Percentiles rank a stretch among this genome's conserved stretches.
phyloP scores from a whole-genome alignment of 129 eudicot genomes.

The Ambrosia artemisiifolia region DNA sequence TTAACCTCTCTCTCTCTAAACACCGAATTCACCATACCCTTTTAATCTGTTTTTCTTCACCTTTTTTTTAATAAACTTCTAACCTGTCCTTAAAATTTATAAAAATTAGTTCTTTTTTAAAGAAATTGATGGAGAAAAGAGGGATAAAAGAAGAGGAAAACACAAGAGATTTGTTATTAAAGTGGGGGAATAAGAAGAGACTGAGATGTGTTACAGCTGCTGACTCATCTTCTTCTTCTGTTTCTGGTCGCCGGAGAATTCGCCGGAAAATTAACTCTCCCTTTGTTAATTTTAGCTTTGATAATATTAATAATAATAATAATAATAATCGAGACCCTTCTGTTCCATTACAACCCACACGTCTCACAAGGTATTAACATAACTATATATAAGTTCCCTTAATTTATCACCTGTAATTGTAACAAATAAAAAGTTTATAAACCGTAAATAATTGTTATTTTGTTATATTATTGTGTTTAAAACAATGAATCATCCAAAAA shows the following conservation, averaged over 20 bases:
- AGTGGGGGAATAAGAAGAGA: constrained; percentile 59
- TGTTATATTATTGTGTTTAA: too few species aligned
- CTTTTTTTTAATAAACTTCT: too few species aligned
- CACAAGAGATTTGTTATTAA: constrained; percentile 46
- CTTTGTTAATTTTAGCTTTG: constrained; percentile 33
- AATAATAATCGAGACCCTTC: too few species aligned
- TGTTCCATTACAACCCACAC: too few species aligned
- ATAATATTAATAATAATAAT: background rate
- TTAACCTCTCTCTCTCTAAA: too few species aligned
- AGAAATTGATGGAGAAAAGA: constrained; percentile 41
- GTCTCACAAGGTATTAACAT: too few species aligned
- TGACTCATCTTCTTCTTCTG: constrained; percentile 25
- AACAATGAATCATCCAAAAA: too few species aligned
- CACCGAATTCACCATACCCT: too few species aligned
- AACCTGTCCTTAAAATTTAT: too few species aligned
- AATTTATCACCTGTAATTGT: background rate
- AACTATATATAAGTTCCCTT: too few species aligned
- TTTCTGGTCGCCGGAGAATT: constrained; percentile 36
- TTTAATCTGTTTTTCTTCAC: too few species aligned
- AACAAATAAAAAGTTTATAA: background rate
- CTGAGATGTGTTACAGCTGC: constrained; percentile 53
- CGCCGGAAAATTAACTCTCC: constrained; percentile 46
- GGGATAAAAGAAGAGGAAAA: constrained; percentile 26
- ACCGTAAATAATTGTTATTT: too few species aligned
- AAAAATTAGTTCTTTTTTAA: background rate